phyloP scores from a whole-genome alignment of 1,139 yeast genomes.

The Kodamaea suecica region DNA sequence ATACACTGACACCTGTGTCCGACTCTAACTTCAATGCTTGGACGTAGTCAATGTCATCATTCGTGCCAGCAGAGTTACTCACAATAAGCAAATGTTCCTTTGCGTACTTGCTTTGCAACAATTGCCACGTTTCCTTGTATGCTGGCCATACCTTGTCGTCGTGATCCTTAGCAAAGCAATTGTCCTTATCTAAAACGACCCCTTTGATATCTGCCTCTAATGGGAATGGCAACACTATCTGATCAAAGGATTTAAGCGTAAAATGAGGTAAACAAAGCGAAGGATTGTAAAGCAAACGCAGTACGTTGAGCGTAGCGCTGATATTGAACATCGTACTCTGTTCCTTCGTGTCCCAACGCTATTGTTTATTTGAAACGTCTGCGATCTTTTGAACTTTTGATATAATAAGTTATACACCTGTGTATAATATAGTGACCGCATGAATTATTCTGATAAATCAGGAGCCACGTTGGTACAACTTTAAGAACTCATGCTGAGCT shows the following conservation, averaged over 20 bases:
- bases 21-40: conserved; percentile 66
- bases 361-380: background rate
- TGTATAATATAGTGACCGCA: too few species aligned
- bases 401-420: too few species aligned
- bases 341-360: background rate
- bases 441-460: too few species aligned
- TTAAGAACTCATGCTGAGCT: too few species aligned
- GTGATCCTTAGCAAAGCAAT: conserved; percentile 87
- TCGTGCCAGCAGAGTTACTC: conserved; percentile 91
- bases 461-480: too few species aligned
- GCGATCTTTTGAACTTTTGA: too few species aligned
- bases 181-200: conserved; percentile 88
- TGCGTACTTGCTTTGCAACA: conserved; percentile 55
- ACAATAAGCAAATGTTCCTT: conserved; percentile 71
- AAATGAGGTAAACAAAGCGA: conserved; percentile 67
- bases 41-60: conserved; percentile 58
- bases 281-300: conserved; percentile 61
- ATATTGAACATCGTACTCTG: conserved; percentile 45
- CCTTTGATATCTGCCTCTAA: conserved; percentile 54
- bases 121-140: conserved; percentile 59
- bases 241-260: conserved; percentile 62
- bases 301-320: conserved; percentile 71
- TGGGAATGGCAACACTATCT: conserved; percentile 47
- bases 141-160: conserved; percentile 79
- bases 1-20: conserved; percentile 71